Evolutionary conservation across 345 rosid species (phyloP).

Genomic region (Nasturtium officinale): DNA sequence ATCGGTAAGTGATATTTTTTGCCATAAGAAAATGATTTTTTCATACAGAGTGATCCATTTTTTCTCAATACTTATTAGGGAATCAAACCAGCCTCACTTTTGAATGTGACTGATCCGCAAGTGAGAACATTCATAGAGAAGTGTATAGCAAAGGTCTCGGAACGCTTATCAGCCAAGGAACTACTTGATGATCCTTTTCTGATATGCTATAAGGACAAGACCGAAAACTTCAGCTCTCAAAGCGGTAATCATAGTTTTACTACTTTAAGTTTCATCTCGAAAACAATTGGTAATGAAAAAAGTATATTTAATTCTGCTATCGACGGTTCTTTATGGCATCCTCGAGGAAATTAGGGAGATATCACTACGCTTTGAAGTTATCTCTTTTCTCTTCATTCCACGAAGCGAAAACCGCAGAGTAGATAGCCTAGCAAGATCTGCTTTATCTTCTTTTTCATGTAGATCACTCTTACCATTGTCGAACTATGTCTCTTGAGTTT

Average conservation of each 20-base stretch:
- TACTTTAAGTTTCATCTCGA: background rate
- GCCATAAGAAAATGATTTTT: constrained; percentile 1
- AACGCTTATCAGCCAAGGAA: constrained; percentile 77
- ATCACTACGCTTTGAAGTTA: too few relatives aligned
- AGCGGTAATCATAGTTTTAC: constrained; percentile 24
- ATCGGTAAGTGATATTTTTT: constrained; percentile 50
- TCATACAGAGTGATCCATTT: background rate
- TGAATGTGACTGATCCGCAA: constrained; percentile 66
- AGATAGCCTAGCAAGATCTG: too few relatives aligned
- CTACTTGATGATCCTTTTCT: constrained; percentile 91
- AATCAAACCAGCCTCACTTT: constrained; percentile 87
- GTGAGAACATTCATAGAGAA: constrained; percentile 83
- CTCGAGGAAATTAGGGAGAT: too few relatives aligned
- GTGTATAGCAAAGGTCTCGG: constrained; percentile 77
- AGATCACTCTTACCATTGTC: too few relatives aligned
- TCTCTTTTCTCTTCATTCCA: too few relatives aligned
- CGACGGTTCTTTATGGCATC: too few relatives aligned
- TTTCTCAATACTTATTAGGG: constrained; percentile 53
- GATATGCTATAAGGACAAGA: constrained; percentile 53
- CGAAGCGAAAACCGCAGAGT: too few relatives aligned
- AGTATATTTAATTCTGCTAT: too few relatives aligned
- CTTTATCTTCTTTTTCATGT: too few relatives aligned
- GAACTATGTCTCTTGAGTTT: too few relatives aligned
- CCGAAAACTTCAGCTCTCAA: constrained; percentile 47
- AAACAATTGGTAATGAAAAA: too few relatives aligned